Conservation (phyloP, 352 stramenopile species). For the Blastocystis sp. region DNA sequence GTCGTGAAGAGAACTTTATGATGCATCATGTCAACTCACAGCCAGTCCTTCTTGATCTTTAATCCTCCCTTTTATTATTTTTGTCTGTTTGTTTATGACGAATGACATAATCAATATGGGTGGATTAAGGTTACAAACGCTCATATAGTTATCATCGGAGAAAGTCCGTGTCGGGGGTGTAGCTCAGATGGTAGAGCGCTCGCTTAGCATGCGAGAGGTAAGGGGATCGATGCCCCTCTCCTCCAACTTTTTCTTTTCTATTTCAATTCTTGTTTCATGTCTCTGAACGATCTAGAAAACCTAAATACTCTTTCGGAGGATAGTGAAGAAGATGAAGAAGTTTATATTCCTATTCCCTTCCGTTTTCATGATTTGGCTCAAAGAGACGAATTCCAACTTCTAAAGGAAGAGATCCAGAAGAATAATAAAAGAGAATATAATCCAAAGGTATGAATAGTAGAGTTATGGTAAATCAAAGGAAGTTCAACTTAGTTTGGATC, state of each 20-base stretch:
- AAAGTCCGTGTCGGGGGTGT: conserved; percentile 8
- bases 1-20: conserved; percentile 35
- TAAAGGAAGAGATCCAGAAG: conserved; percentile 52
- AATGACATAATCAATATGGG: no score
- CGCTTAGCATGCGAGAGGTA: conserved; percentile 63
- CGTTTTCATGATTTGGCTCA: conserved; percentile 54
- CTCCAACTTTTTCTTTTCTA: conserved; percentile 50
- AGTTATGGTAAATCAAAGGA: not conserved
- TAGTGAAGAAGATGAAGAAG: conserved; percentile 53
- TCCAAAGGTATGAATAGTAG: not conserved
- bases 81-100: not conserved
- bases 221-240: conserved; percentile 62
- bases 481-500: conserved; percentile 19
- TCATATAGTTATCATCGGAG: not conserved
- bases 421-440: conserved; percentile 48
- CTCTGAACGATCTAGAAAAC: conserved; percentile 26
- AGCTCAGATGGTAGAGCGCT: conserved; percentile 63
- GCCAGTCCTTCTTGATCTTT: conserved; percentile 13
- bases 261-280: not conserved
- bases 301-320: not conserved
- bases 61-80: not conserved
- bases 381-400: not conserved
- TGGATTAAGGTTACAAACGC: not conserved
- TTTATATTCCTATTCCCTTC: conserved; percentile 56
- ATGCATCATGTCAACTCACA: conserved; percentile 39